A percentile compares a stretch with the other conserved stretches of the same genome.
Conservation (phyloP, 1,284 basidiomycete genomes). For the Cryptococcus maquisensis region DNA sequence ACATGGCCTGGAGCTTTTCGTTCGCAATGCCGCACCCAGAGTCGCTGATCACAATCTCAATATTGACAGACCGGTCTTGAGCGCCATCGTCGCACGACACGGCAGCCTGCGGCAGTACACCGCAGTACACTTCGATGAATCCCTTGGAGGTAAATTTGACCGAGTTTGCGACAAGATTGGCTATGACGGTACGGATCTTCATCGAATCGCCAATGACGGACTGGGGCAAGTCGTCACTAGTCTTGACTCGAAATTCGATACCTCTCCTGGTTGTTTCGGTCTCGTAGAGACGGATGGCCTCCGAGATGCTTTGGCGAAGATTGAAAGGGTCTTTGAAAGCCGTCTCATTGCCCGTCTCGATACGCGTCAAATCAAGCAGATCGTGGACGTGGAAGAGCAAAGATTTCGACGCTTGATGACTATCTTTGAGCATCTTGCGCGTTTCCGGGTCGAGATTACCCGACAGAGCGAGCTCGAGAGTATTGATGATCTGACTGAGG, state of each 20-base stretch:
- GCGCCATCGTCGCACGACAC: background rate
- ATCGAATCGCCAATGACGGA: slow-evolving; percentile 65
- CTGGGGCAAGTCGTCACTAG: slow-evolving; percentile 55
- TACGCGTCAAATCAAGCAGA: slow-evolving; percentile 73
- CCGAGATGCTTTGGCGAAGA: slow-evolving; percentile 61
- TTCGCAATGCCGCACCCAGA: slow-evolving; percentile 72
- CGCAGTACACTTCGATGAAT: slow-evolving; percentile 62
- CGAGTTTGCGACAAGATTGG: slow-evolving; percentile 78
- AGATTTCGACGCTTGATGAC: slow-evolving; percentile 76
- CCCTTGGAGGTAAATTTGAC: slow-evolving; percentile 73
- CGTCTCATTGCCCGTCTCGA: slow-evolving; percentile 77
- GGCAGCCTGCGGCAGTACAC: slow-evolving; percentile 30
- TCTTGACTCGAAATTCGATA: slow-evolving; percentile 61
- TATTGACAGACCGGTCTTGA: slow-evolving; percentile 48
- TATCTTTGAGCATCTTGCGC: slow-evolving; percentile 69
- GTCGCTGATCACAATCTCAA: slow-evolving; percentile 72
- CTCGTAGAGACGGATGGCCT: slow-evolving; percentile 58
- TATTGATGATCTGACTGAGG: slow-evolving; percentile 56
- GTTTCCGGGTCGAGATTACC: slow-evolving; percentile 75
- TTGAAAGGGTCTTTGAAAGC: slow-evolving; percentile 80
- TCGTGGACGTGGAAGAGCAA: slow-evolving; percentile 82
- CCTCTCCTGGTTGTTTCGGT: slow-evolving; percentile 68
- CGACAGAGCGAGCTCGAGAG: slow-evolving; percentile 78
- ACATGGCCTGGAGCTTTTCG: slow-evolving; percentile 72
- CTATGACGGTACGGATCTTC: slow-evolving; percentile 75